A percentile compares a stretch with the other conserved stretches of the same genome.
These are phyloP conservation scores for Penicillium coffeae DNA, from an alignment of 495 filamentous ascomycete species.

Conservation along the genomic window DNA sequence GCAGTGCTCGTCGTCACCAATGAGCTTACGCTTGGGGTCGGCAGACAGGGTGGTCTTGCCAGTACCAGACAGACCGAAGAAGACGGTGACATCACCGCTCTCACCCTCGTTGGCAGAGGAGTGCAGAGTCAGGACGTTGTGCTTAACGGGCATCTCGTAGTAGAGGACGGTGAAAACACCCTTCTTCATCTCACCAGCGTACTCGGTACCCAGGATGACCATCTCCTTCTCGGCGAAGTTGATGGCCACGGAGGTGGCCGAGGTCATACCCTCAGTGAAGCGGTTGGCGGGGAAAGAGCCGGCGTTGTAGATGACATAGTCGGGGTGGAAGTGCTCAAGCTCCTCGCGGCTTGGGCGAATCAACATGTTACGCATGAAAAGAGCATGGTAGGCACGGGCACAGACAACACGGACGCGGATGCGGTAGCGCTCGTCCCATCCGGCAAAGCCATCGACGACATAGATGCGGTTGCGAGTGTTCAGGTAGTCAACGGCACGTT, in stretches of 20 bases:
- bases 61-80: constrained; percentile 98
- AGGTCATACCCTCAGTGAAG: constrained; percentile 98
- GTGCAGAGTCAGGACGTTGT: constrained; percentile 96
- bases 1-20: constrained; percentile 99
- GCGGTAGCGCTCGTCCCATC: constrained; percentile 97
- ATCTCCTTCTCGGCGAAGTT: constrained; percentile 91
- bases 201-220: constrained; percentile 99
- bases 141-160: constrained; percentile 99
- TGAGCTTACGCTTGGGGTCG: constrained; percentile 91
- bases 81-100: constrained; percentile 89
- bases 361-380: constrained; percentile 99
- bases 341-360: constrained; percentile 88
- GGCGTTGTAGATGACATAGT: constrained; percentile 99
- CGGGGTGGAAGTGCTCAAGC: constrained; percentile 93
- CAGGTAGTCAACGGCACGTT: constrained; percentile 97
- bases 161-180: constrained; percentile 98
- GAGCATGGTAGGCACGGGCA: constrained; percentile 96
- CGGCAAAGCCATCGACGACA: constrained; percentile 93
- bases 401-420: constrained; percentile 98
- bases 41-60: constrained; percentile 98
- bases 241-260: constrained; percentile 79
- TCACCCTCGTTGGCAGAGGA: constrained; percentile 90
- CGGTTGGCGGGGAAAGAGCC: constrained; percentile 98
- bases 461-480: constrained; percentile 99
- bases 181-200: constrained; percentile 99